Base-by-base conservation (phyloP, 192 early-diverging fungal species). In the Chytriomyces confervae region DNA sequence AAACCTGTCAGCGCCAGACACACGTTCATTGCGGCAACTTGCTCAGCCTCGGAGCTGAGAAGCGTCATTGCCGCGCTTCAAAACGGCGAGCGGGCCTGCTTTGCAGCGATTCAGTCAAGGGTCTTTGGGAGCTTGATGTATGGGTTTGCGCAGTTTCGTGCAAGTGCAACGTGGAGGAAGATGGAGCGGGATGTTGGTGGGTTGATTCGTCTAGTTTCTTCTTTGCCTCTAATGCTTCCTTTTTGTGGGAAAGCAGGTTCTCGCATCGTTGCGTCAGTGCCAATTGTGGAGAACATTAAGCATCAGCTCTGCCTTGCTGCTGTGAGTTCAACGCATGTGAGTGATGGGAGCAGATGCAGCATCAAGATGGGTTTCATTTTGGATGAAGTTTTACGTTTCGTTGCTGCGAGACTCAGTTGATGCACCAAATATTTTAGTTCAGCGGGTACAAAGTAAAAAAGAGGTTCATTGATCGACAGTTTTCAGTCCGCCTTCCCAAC, bases 161-260 rank as follows among this genome's bases (percentile, higher is more conserved):
- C 45, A 9, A 76, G 74, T 50, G 6, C 62, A 5, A 11, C 61
- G 5, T 76, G 63, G 74, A 66, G 24, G 10, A 49, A 20, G 13
- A 76, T 76, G 62, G 74, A 63, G 20, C 51, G 11, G 16, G 74
- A 66, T 66, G 48, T 61, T 49, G 74, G 61, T 27, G n/a, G n/a
- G n/a, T n/a, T n/a, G n/a, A n/a, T n/a, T n/a, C n/a, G n/a, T n/a
- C n/a, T n/a, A n/a, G n/a, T n/a, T n/a, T n/a, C n/a, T n/a, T n/a
- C n/a, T n/a, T n/a, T n/a, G n/a, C n/a, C n/a, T n/a, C n/a, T n/a
- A n/a, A n/a, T n/a, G n/a, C n/a, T n/a, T n/a, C n/a, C n/a, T n/a
- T n/a, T n/a, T n/a, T n/a, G n/a, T n/a, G n/a, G n/a, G n/a, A 57
- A 20, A 20, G 3, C 29, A 36, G 29, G 29, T 0, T 36, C 29